These are phyloP conservation scores for Kodamaea sp. DNA, from an alignment of 1,139 yeast species.

Conservation along the genomic window DNA sequence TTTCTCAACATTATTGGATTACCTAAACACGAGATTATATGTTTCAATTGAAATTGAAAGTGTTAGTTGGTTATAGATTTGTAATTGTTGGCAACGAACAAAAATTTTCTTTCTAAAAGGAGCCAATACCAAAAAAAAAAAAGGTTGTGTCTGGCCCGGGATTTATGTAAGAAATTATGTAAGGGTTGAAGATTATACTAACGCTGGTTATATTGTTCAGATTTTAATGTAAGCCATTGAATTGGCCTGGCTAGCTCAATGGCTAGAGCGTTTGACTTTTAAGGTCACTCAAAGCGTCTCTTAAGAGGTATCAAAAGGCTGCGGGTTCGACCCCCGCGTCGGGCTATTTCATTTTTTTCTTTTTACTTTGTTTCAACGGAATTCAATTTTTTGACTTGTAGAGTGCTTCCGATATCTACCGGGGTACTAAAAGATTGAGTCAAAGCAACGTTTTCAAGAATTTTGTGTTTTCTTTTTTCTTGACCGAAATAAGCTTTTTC, in stretches of 20 bases:
- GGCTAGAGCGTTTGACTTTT: slow-evolving; percentile 33
- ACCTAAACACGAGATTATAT: too few species aligned
- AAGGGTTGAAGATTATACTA: too few species aligned
- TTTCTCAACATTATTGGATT: slow-evolving; percentile 15
- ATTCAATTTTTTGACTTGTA: too few species aligned
- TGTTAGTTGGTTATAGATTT: neutral
- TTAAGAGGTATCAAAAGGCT: slow-evolving; percentile 17
- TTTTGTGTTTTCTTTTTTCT: too few species aligned
- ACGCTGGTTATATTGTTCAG: too few species aligned
- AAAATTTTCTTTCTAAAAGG: neutral
- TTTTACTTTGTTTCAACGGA: too few species aligned
- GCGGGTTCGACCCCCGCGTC: slow-evolving; percentile 25
- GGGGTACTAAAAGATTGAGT: too few species aligned
- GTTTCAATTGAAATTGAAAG: neutral
- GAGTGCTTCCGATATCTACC: too few species aligned
- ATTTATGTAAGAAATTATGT: neutral
- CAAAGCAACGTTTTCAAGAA: too few species aligned
- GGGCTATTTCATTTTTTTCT: slow-evolving; percentile 11
- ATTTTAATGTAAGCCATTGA: too few species aligned
- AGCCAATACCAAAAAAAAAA: slow-evolving; percentile 8
- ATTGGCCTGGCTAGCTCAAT: slow-evolving; percentile 27
- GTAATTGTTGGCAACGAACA: neutral
- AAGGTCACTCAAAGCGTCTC: slow-evolving; percentile 3
- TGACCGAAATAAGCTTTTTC: too few species aligned
- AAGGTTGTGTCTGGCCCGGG: slow-evolving; percentile 11